Evolutionary conservation across 176 grass and related monocot genomes (phyloP), one percentile per base, ranked within the genome.

Genomic region (bread wheat (Triticum aestivum)): DNA sequence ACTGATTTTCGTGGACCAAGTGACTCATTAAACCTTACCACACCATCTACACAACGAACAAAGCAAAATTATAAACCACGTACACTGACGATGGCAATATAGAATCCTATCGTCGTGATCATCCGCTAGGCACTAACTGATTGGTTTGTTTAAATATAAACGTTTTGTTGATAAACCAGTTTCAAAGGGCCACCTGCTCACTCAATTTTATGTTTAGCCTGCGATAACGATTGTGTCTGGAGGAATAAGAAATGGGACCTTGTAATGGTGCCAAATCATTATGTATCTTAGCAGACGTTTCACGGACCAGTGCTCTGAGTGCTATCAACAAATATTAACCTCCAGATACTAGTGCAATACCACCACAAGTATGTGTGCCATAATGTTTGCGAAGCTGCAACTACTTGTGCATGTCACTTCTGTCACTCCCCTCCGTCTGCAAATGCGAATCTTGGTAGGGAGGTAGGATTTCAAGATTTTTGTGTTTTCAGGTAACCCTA

Each of bases 161-260:
- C 11, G 44, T 45, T 45, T 11, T 45, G 44, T 45, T 45, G 44
- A 45, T 45, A 45, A 45, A 45, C 44, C 93, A 98, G 93, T 84
- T 95, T 94, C n/a, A 95, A 87, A 39, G 95, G 95, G 29, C 95
- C 93, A 76, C 75, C 74, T 79, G 93, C 91, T 78, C 93, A 95
- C 77, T 98, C 67, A 8, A 98, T 98, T 87, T 98, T 98, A 91
- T 98, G 93, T 87, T 98, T 86, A 82, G 93, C 93, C 93, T 95
- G 73, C 73, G 54, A 38, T 81, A 83, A 70, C 26, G 63, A 86
- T 63, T 65, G 47, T 32, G 26, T 74, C 8, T 81, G 32, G n/a
- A 69, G 21, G 33, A 68, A 81, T 42, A 45, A 11, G 0, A 41
- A 61, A 51, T 21, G 26, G 12, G 23, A 56, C 49, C 7, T 44